Conservation (phyloP, 768 basidiomycete genomes). For the Termitomyces sp. region DNA sequence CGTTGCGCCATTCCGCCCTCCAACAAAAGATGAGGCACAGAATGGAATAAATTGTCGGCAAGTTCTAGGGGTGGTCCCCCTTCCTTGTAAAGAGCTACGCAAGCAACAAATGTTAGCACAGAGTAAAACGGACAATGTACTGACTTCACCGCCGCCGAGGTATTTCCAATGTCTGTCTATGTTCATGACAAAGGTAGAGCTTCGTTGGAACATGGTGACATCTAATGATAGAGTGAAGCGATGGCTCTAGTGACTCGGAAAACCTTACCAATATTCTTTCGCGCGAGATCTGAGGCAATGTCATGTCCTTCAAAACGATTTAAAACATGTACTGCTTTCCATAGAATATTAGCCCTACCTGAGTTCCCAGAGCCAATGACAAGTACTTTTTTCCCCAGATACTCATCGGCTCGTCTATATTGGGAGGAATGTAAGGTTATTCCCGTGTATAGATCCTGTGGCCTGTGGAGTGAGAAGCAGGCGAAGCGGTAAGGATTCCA, state of each 20-base stretch:
- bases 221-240: neutral
- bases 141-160: neutral
- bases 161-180: neutral
- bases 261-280: neutral
- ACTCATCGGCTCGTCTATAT: neutral
- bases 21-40: neutral
- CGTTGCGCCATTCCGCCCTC: neutral
- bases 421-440: neutral
- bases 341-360: neutral
- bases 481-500: neutral
- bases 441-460: neutral
- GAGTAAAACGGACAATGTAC: neutral
- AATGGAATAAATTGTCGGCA: neutral
- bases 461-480: neutral
- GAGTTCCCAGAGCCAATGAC: neutral
- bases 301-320: neutral
- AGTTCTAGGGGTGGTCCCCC: neutral
- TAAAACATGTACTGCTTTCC: neutral
- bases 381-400: neutral
- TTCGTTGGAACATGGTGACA: neutral
- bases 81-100: neutral
- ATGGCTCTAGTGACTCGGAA: neutral
- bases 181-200: neutral
- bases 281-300: neutral
- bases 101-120: neutral